Percentiles rank a stretch among this genome's conserved stretches.
Evolutionary conservation across 371 early-diverging fungal genomes (phyloP).

Genomic region (Syncephalastrum racemosum): DNA sequence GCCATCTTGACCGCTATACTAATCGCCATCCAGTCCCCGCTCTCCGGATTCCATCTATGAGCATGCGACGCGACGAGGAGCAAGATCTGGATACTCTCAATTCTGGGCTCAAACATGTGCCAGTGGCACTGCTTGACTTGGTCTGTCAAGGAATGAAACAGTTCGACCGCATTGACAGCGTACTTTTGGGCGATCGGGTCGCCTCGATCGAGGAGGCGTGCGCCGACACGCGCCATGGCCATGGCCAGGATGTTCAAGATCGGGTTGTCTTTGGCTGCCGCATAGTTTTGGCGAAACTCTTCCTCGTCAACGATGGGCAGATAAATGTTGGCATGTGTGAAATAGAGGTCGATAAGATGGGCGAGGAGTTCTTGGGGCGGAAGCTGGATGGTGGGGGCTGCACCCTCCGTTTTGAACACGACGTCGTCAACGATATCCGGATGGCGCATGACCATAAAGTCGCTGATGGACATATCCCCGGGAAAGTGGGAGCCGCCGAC

Average conservation of each 20-base stretch:
- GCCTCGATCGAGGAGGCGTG: conserved; percentile 23
- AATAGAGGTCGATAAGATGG: too few relatives aligned
- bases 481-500: too few relatives aligned
- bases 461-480: too few relatives aligned
- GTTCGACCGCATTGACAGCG: conserved; percentile 11
- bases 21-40: conserved; percentile 33
- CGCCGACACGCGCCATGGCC: conserved; percentile 22
- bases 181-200: conserved; percentile 25
- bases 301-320: conserved; percentile 43
- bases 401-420: conserved; percentile 17
- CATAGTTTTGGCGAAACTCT: conserved; percentile 27
- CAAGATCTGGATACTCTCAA: conserved; percentile 34
- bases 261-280: not conserved
- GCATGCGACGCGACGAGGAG: conserved; percentile 22
- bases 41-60: conserved; percentile 31
- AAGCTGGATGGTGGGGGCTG: not conserved
- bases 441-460: too few relatives aligned
- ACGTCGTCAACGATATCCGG: conserved; percentile 27
- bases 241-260: conserved; percentile 17
- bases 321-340: conserved; percentile 13
- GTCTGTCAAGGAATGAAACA: conserved; percentile 15
- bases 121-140: conserved; percentile 14
- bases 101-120: conserved; percentile 30
- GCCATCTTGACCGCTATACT: conserved; percentile 50
- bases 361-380: too few relatives aligned